A percentile compares a stretch with the other conserved stretches of the same genome.
These are phyloP conservation scores for Macrocystidia cucumis DNA, from an alignment of 1,284 basidiomycete species.

Conservation along the genomic window DNA sequence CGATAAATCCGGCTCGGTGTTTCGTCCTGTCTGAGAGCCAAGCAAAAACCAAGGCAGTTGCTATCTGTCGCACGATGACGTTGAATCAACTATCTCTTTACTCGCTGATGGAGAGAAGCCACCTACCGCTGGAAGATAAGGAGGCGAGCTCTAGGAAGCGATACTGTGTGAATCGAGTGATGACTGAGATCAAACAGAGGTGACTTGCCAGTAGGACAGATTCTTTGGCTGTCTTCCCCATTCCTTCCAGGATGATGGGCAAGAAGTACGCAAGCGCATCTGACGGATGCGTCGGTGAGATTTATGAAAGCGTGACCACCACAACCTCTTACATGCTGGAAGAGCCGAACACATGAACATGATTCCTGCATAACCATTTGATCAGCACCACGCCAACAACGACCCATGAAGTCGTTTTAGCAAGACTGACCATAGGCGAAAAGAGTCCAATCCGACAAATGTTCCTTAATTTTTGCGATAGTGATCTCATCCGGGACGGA, in stretches of 20 bases:
- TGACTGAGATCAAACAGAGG: neutral
- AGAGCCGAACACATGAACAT: conserved; percentile 31
- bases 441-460: conserved; percentile 29
- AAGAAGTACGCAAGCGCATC: conserved; percentile 23
- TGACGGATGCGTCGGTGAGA: neutral
- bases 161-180: conserved; percentile 10
- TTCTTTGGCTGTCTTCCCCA: conserved; percentile 23
- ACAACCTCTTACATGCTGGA: conserved; percentile 22
- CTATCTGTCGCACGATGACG: conserved; percentile 14
- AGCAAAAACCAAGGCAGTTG: conserved; percentile 26
- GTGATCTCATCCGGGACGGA: conserved; percentile 28
- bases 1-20: conserved; percentile 26
- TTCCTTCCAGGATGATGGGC: conserved; percentile 31
- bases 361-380: conserved; percentile 13
- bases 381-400: neutral
- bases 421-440: conserved; percentile 33
- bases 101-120: neutral
- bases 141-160: conserved; percentile 20
- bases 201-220: conserved; percentile 16
- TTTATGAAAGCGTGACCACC: conserved; percentile 17
- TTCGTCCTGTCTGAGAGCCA: conserved; percentile 28
- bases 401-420: too few relatives aligned
- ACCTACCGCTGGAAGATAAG: conserved; percentile 28
- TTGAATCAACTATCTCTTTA: neutral
- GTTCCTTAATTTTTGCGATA: conserved; percentile 19